Conservation (phyloP, 2,329 filamentous ascomycete genomes). For the Arthroderma uncinatum region DNA sequence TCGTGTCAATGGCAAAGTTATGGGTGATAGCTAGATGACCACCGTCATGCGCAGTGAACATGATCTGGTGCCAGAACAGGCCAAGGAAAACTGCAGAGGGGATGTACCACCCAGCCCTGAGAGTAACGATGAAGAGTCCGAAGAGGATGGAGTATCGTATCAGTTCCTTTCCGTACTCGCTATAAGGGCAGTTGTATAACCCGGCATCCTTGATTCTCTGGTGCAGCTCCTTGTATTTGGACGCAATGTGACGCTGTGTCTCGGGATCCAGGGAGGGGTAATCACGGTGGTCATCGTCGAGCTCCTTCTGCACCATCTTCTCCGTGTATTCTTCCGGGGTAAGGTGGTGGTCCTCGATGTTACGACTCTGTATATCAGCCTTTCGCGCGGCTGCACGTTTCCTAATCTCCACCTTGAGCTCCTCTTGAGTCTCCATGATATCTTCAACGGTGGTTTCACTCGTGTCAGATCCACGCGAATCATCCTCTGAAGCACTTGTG, state of each 20-base stretch:
- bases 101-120: slow-evolving; percentile 54
- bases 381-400: slow-evolving; percentile 28
- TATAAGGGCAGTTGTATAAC: slow-evolving; percentile 75
- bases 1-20: slow-evolving; percentile 66
- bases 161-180: slow-evolving; percentile 62
- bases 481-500: slow-evolving; percentile 19
- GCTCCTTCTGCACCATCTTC: background rate
- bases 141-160: slow-evolving; percentile 64
- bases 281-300: slow-evolving; percentile 50
- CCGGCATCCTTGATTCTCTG: slow-evolving; percentile 60
- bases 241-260: slow-evolving; percentile 63
- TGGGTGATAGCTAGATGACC: slow-evolving; percentile 97
- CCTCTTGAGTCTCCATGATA: slow-evolving; percentile 19
- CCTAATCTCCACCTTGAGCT: background rate
- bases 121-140: slow-evolving; percentile 46
- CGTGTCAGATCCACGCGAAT: slow-evolving; percentile 19
- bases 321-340: slow-evolving; percentile 51
- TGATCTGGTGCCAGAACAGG: slow-evolving; percentile 83
- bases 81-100: slow-evolving; percentile 65
- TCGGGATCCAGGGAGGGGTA: slow-evolving; percentile 65
- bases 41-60: slow-evolving; percentile 88
- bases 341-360: slow-evolving; percentile 51
- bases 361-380: slow-evolving; percentile 41
- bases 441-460: slow-evolving; percentile 36
- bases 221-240: slow-evolving; percentile 68